These are phyloP conservation scores for Diaporthe citrichinensis DNA, from an alignment of 2,329 filamentous ascomycete species.

Conservation along the genomic window DNA sequence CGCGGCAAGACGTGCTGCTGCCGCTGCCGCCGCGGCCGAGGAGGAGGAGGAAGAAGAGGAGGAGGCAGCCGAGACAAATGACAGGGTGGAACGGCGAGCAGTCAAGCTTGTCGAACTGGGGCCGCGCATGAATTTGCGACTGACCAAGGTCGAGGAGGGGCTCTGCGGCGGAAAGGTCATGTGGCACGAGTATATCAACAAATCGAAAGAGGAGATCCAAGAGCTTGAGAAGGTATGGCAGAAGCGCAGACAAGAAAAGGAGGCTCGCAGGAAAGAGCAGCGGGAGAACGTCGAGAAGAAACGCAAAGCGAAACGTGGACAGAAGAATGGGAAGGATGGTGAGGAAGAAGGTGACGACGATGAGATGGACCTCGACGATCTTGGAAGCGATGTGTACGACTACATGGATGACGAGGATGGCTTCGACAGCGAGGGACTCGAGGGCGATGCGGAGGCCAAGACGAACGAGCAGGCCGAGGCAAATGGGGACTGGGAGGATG, in stretches of 20 bases:
- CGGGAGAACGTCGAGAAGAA: conserved; percentile 93
- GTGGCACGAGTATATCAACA: conserved; percentile 97
- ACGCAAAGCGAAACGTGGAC: conserved; percentile 62
- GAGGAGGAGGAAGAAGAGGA: conserved; percentile 62
- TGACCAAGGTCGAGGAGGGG: conserved; percentile 97
- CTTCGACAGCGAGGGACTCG: conserved; percentile 66
- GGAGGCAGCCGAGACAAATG: conserved; percentile 52
- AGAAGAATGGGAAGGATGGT: conserved; percentile 54
- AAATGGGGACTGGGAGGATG: conserved; percentile 67
- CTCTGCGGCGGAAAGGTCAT: conserved; percentile 90
- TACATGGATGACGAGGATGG: conserved; percentile 61
- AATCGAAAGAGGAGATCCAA: conserved; percentile 82
- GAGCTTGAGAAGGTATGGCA: conserved; percentile 89
- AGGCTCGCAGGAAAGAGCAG: conserved; percentile 83
- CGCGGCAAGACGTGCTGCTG: conserved; percentile 64
- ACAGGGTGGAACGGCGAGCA: conserved; percentile 83
- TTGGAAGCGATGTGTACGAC: conserved; percentile 54
- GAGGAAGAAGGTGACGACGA: conserved; percentile 55
- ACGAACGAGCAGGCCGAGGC: conserved; percentile 65
- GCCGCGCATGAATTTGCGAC: conserved; percentile 86
- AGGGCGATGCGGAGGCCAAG: conserved; percentile 64
- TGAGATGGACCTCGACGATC: conserved; percentile 54
- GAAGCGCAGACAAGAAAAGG: conserved; percentile 83
- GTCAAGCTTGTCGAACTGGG: conserved; percentile 95
- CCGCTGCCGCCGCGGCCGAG: conserved; percentile 58